Conservation (phyloP, 108 stramenopile genomes). For the Asterionellopsis glacialis region DNA sequence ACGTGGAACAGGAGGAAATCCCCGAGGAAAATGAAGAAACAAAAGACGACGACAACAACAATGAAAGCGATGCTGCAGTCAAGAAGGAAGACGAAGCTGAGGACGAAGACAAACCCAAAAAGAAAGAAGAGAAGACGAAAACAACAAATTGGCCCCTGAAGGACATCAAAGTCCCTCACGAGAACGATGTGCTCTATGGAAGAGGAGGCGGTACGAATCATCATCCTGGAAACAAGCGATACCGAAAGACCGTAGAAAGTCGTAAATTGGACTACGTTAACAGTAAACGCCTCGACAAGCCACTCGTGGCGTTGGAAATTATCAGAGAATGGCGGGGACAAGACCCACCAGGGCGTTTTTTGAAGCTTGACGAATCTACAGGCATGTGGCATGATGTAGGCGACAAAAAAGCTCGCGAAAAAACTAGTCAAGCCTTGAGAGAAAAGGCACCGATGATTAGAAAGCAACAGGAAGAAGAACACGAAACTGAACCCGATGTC, state of each 20-base stretch:
- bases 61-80: conserved; percentile 1
- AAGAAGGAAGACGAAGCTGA: conserved; percentile 11
- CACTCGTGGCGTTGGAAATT: conserved; percentile 77
- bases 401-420: conserved; percentile 82
- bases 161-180: conserved; percentile 63
- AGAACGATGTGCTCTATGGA: conserved; percentile 80
- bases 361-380: conserved; percentile 72
- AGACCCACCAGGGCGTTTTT: conserved; percentile 77
- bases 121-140: conserved; percentile 19
- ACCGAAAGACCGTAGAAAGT: conserved; percentile 80
- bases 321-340: conserved; percentile 66
- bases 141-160: conserved; percentile 45
- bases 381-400: conserved; percentile 82
- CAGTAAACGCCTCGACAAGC: conserved; percentile 80
- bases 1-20: conserved; percentile 8
- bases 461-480: conserved; percentile 55
- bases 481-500: conserved; percentile 1
- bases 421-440: conserved; percentile 79
- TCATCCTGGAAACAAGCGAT: conserved; percentile 78
- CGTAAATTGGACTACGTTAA: conserved; percentile 68
- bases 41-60: conserved; percentile 9
- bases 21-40: conserved; percentile 11
- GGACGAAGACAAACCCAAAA: conserved; percentile 1
- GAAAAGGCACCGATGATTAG: conserved; percentile 74
- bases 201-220: conserved; percentile 86